Evolutionary conservation across 2,329 filamentous ascomycete genomes (phyloP).

Genomic region (Acrocalymma vagum): DNA sequence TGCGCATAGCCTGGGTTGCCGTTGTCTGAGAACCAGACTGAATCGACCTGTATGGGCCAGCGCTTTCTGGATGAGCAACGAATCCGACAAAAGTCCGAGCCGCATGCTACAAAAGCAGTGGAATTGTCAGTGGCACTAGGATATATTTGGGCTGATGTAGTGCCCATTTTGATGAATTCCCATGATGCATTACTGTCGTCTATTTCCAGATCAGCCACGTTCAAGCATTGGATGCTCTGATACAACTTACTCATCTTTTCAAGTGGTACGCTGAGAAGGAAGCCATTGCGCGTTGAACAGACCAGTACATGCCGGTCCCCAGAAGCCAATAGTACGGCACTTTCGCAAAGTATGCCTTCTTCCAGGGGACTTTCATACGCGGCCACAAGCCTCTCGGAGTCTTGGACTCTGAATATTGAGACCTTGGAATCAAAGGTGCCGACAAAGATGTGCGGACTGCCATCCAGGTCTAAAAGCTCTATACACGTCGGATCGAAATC

Average conservation of each 20-base stretch:
- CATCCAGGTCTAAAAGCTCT: conserved; percentile 34
- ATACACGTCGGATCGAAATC: conserved; percentile 43
- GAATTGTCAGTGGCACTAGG: conserved; percentile 30
- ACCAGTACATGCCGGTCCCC: conserved; percentile 26
- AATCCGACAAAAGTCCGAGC: conserved; percentile 46
- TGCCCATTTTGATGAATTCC: conserved; percentile 30
- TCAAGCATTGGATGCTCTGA: neutral
- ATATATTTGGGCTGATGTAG: conserved; percentile 35
- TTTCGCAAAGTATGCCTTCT: conserved; percentile 36
- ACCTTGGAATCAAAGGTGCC: conserved; percentile 37
- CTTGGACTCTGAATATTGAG: conserved; percentile 27
- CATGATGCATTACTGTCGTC: conserved; percentile 11
- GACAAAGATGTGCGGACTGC: conserved; percentile 31
- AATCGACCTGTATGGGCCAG: conserved; percentile 34
- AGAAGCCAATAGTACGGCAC: conserved; percentile 30
- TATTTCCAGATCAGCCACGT: conserved; percentile 7
- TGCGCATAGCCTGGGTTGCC: conserved; percentile 38
- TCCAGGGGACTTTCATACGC: conserved; percentile 20
- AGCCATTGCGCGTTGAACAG: conserved; percentile 48
- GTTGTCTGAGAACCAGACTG: conserved; percentile 48
- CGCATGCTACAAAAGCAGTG: conserved; percentile 48
- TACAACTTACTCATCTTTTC: conserved; percentile 13
- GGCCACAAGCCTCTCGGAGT: conserved; percentile 7
- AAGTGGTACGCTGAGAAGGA: conserved; percentile 26
- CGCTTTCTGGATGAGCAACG: conserved; percentile 18